Base-by-base conservation (phyloP, 495 filamentous ascomycete genomes). In the Elasticomyces elasticus region DNA sequence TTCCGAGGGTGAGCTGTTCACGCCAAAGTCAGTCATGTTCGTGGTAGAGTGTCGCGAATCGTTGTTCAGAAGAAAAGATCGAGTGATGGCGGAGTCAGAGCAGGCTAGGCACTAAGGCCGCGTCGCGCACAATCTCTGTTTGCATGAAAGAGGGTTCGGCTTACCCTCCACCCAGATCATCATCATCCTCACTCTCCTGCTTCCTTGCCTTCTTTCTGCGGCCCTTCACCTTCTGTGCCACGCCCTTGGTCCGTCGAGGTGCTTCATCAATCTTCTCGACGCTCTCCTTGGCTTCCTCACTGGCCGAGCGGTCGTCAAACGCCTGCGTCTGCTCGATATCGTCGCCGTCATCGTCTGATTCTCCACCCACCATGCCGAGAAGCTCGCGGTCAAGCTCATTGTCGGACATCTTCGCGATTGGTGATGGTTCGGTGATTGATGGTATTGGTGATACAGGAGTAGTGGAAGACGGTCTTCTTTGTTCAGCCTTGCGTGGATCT, bases 351-450 rank as follows among this genome's bases (percentile, higher is more conserved):
- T 55, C 59, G 42, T 57, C 52, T 11, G 60, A 58, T 30, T 57
- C 59, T 22, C 54, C 62, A 15, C 62, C 62, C 9, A 64, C 62
- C 52, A 65, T 62, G 42, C 58, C 60, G 17, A 65, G 54, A n/a
- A 65, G 54, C 31, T 65, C 62, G 28, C 57, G 60, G 24, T 65
- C 62, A 23, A 58, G 26, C n/a, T 64, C 62, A 42, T 61, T 45
- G 49, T 54, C 62, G 10, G 62, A 62, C 62, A 65, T 65, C 5
- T 6, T 45, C 25, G 42, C 42, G 42, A 9, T 23, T 5, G 15
- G 35, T 5, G 13, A 15, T 40, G 4, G 3, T 12, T 17, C 19
- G 35, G 13, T 3, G 35, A 40, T 40, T 15, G 35, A 12, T 5
- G 35, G 13, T 40, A 5, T 33, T 7, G 7, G 30, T 33, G 15